Base-by-base conservation (phyloP, 2,329 filamentous ascomycete species). In the Hansfordia pulvinata region DNA sequence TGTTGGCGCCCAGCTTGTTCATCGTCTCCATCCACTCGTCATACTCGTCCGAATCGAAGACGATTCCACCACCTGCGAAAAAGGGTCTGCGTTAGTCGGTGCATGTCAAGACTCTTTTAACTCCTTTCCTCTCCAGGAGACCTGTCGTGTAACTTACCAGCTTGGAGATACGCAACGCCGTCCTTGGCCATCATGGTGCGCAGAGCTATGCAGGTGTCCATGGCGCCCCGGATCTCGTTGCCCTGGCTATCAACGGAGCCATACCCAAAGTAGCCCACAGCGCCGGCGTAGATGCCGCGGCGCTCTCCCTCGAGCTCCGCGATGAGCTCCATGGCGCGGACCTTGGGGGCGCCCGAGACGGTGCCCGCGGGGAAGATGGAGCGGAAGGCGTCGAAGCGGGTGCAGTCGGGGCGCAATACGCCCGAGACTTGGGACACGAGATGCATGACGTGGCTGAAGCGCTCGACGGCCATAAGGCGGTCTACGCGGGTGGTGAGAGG, bases 321-420 rank as follows among this genome's bases (percentile, higher is more conserved):
- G 43, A 98, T 98, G 34, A 98, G 63, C 56, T 94, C 82, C 90
- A 98, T 98, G 3, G 90, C 90, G 35, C 77, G 74, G 29, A 98
- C 85, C 58, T 98, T 98, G 31, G 90, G 90, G 4, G 90, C 88
- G 4, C 90, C 90, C 11, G 81, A 90, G 17, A 96, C 88, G 0
- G 90, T 98, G 30, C 90, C 90, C 4, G 90, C 90, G 0, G 90
- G 90, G 60, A 98, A 98, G 43, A 98, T 94, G 38, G 81, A 86
- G 20, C 88, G 72, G 59, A 98, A 93, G 8, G 90, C 90, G 47
- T 96, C 88, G 54, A 93, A 98, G 31, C 90, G 71, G 17, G 84
- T 88, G 62, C 85, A 85, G 20, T 67, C 86, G 5, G 70, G 64
- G 23, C 90, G 70, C 38, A 96, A 58, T n/a, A 90, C 68, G 23